Conservation (phyloP, 257 asterid species). For the Ilex asprella region DNA sequence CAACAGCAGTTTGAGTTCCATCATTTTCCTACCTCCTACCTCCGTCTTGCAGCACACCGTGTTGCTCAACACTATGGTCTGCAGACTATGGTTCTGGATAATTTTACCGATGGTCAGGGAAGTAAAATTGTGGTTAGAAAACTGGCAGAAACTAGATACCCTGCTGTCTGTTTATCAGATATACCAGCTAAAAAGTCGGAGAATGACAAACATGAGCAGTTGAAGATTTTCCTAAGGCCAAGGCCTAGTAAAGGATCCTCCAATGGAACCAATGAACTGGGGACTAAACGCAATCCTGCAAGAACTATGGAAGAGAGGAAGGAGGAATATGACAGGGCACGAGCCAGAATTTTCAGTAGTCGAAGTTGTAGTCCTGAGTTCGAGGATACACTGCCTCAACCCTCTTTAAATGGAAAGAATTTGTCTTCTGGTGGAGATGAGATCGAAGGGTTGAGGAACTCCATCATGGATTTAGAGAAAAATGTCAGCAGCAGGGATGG, state of each 20-base stretch:
- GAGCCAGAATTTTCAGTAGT: slow-evolving; percentile 79
- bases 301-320: slow-evolving; percentile 88
- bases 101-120: slow-evolving; percentile 60
- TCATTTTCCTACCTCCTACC: slow-evolving; percentile 87
- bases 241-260: slow-evolving; percentile 55
- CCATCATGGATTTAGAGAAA: slow-evolving; percentile 41
- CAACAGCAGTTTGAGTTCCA: slow-evolving; percentile 76
- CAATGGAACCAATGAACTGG: slow-evolving; percentile 22
- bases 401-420: slow-evolving; percentile 39
- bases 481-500: slow-evolving; percentile 36
- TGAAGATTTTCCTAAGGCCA: slow-evolving; percentile 66
- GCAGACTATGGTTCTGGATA: slow-evolving; percentile 77
- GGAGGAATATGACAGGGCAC: slow-evolving; percentile 90
- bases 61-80: slow-evolving; percentile 94
- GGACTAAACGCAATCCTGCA: slow-evolving; percentile 34
- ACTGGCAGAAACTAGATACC: slow-evolving; percentile 61
- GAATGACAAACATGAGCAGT: slow-evolving; percentile 45
- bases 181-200: slow-evolving; percentile 69
- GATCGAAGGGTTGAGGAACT: slow-evolving; percentile 37
- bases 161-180: slow-evolving; percentile 64
- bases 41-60: slow-evolving; percentile 95
- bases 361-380: slow-evolving; percentile 37
- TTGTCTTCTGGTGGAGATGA: slow-evolving; percentile 30
- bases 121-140: slow-evolving; percentile 56
- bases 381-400: slow-evolving; percentile 29